Evolutionary conservation across 2,329 filamentous ascomycete genomes (phyloP).

Genomic region (Verticillium nonalfalfae): DNA sequence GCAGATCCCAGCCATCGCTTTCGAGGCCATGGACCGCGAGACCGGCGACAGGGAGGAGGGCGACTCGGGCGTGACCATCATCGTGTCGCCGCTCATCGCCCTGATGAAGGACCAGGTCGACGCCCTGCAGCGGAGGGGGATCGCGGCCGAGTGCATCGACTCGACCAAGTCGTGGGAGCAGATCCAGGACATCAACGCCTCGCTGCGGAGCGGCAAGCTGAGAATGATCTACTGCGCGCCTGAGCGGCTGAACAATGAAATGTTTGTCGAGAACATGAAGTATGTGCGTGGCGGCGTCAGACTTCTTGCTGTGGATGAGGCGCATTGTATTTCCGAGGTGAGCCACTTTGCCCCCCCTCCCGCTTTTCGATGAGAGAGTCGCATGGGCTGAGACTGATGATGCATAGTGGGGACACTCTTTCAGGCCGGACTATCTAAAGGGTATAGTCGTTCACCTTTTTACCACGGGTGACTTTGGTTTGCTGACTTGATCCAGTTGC

Average conservation of each 20-base stretch:
- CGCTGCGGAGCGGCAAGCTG: conserved; percentile 36
- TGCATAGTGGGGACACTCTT: conserved; percentile 38
- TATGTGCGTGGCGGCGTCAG: conserved; percentile 48
- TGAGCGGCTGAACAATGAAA: conserved; percentile 55
- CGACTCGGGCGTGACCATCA: conserved; percentile 44
- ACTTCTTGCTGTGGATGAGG: conserved; percentile 51
- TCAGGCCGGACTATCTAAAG: conserved; percentile 44
- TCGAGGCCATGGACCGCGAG: conserved; percentile 32
- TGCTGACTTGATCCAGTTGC: conserved; percentile 31
- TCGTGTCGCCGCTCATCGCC: conserved; percentile 50
- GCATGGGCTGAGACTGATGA: neutral
- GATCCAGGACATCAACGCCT: conserved; percentile 27
- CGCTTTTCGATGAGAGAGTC: too few relatives aligned
- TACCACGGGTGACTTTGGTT: neutral
- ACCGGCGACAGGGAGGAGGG: conserved; percentile 16
- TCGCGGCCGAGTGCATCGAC: conserved; percentile 48
- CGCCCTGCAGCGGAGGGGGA: conserved; percentile 38
- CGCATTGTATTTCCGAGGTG: conserved; percentile 50
- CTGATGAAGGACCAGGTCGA: conserved; percentile 58
- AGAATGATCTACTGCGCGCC: conserved; percentile 53
- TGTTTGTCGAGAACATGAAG: conserved; percentile 50
- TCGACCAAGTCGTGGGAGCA: conserved; percentile 47
- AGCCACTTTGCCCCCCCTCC: neutral
- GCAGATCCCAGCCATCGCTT: conserved; percentile 40
- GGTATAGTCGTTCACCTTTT: conserved; percentile 17